Evolutionary conservation across 2,329 filamentous ascomycete species (phyloP).

Genomic region (Trichoderma sp.): DNA sequence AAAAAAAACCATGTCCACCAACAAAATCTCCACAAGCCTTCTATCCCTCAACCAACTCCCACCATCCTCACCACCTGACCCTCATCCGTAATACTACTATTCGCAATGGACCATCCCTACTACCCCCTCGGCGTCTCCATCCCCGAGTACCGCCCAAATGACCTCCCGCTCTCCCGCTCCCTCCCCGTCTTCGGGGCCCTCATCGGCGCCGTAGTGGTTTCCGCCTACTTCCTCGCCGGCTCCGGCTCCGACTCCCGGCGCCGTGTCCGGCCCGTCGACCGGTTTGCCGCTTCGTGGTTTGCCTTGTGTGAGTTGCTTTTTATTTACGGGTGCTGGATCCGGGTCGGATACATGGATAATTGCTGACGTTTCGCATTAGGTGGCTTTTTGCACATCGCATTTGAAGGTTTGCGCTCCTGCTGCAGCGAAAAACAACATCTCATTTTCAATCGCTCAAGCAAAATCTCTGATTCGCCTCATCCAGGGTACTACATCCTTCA

Average conservation of each 20-base stretch:
- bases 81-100: background rate
- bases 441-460: background rate
- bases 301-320: slow-evolving; percentile 45
- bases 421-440: background rate
- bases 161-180: slow-evolving; percentile 37
- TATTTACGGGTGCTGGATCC: background rate
- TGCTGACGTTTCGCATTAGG: slow-evolving; percentile 37
- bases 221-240: slow-evolving; percentile 28
- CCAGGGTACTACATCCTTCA: slow-evolving; percentile 72
- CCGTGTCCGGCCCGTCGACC: slow-evolving; percentile 34
- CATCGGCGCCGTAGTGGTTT: slow-evolving; percentile 36
- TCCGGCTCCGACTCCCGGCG: slow-evolving; percentile 20
- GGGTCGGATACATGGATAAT: background rate
- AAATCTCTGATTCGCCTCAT: background rate
- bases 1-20: background rate
- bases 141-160: slow-evolving; percentile 46
- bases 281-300: slow-evolving; percentile 52
- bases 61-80: background rate
- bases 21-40: background rate
- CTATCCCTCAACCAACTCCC: background rate
- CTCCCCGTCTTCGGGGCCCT: slow-evolving; percentile 36
- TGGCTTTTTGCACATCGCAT: slow-evolving; percentile 71
- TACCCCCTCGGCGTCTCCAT: slow-evolving; percentile 44
- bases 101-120: slow-evolving; percentile 42
- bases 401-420: slow-evolving; percentile 59